phyloP scores from a whole-genome alignment of 345 rosid species.

The Ceriops tagal region DNA sequence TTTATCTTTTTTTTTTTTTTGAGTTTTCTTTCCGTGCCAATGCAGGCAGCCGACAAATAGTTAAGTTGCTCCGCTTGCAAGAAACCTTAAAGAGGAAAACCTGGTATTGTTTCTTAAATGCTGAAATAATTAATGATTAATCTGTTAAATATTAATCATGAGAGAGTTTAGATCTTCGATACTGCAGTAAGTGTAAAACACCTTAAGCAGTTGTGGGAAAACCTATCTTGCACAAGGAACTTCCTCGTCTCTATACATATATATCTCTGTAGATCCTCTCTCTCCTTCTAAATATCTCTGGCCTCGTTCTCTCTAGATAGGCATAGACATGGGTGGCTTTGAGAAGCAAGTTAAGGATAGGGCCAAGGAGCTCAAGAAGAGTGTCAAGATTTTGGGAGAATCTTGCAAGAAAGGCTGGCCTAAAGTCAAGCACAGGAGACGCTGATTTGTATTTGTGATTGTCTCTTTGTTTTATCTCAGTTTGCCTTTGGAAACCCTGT shows the following conservation, averaged over 20 bases:
- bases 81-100: neutral
- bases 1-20: no score
- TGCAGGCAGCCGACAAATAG: no score
- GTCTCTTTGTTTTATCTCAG: neutral
- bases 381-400: slow-evolving; percentile 65
- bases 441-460: slow-evolving; percentile 26
- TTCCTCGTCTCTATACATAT: neutral
- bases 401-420: slow-evolving; percentile 90
- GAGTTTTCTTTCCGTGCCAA: no score
- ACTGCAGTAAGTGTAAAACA: no score
- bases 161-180: no score
- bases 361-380: slow-evolving; percentile 68
- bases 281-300: neutral
- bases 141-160: no score
- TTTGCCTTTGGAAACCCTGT: neutral
- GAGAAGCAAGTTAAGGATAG: slow-evolving; percentile 80
- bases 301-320: neutral
- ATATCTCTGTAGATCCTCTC: neutral
- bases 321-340: slow-evolving; percentile 53
- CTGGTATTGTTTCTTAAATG: no score
- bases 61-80: no score
- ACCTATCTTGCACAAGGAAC: neutral
- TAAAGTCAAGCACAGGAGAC: slow-evolving; percentile 70
- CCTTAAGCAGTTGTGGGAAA: no score
- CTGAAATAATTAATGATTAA: no score